Percentiles rank a stretch among this genome's conserved stretches.
These are phyloP conservation scores for Kazachstania kunashirensis DNA, from an alignment of 805 yeast species.

Conservation along the genomic window DNA sequence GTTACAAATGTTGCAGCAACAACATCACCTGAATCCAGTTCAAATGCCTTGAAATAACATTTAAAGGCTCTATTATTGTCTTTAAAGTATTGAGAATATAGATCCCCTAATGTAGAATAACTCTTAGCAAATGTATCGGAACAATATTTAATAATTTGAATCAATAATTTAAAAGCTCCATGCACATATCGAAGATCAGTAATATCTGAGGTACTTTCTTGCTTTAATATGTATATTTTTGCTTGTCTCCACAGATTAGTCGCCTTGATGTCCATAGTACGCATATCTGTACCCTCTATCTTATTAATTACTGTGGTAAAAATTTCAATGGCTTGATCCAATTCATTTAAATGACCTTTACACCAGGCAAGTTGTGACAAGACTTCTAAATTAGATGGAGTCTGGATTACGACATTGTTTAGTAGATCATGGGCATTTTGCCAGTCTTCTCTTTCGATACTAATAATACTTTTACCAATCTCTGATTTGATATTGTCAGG, in stretches of 20 bases:
- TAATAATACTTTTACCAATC: slow-evolving; percentile 74
- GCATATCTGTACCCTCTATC: slow-evolving; percentile 42
- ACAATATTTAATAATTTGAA: slow-evolving; percentile 52
- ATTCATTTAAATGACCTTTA: slow-evolving; percentile 43
- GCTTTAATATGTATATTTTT: slow-evolving; percentile 39
- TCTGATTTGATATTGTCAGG: slow-evolving; percentile 49
- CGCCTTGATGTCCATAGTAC: slow-evolving; percentile 49
- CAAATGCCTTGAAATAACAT: slow-evolving; percentile 85
- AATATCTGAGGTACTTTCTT: slow-evolving; percentile 15
- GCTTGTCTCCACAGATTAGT: slow-evolving; percentile 65
- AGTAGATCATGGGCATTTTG: slow-evolving; percentile 47
- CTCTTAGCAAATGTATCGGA: slow-evolving; percentile 65
- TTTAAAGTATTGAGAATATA: slow-evolving; percentile 49
- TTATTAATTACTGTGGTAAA: slow-evolving; percentile 21
- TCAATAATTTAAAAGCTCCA: slow-evolving; percentile 47
- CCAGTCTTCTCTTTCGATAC: slow-evolving; percentile 54
- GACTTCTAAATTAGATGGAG: slow-evolving; percentile 51
- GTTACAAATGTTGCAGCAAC: slow-evolving; percentile 67
- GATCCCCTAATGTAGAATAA: slow-evolving; percentile 68
- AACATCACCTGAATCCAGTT: slow-evolving; percentile 67
- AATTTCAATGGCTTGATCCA: slow-evolving; percentile 35
- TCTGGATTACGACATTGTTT: slow-evolving; percentile 37
- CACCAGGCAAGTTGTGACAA: slow-evolving; percentile 74
- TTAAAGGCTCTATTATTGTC: slow-evolving; percentile 67
- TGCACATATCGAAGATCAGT: slow-evolving; percentile 27